Evolutionary conservation across 371 early-diverging fungal species (phyloP), one percentile per base, ranked within the genome.

Genomic region (Basidiobolus heterosporus): DNA sequence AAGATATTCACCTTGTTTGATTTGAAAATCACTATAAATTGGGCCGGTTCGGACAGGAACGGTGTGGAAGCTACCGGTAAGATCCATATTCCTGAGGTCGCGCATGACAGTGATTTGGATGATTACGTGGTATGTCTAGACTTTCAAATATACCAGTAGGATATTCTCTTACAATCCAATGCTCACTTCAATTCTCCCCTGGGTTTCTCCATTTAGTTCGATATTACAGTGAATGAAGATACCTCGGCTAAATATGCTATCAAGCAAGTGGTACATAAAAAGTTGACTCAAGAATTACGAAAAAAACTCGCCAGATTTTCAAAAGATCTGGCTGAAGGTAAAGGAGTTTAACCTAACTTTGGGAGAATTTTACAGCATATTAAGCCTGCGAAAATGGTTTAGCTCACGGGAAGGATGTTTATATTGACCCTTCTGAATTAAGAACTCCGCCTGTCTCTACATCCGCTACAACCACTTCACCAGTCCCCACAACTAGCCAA

Each of bases 1-100:
- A 85, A 85, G 59, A 64, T 93, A 39, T 75, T 91, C 40, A 79
- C 86, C 17, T 79, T 93, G 53, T 91, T 71, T 57, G 94, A 91
- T 51, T 58, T 93, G 9, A 70, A 64, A 16, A 55, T 91, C 50
- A 74, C 30, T 30, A 5, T 30, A 9, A 30, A 30, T 30, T 30
- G 30, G 30, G 30, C 9, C 9, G 30, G 30, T 30, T 30, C 30
- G 5, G 30, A 30, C 30, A 30, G 9, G 30, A 30, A 9, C 30
- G 30, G 30, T 5, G 76, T 65, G 13, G 64, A 62, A 35, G 82
- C 75, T 5, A 57, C 66, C 13, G 96, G 96, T 4, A 75, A 69
- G 47, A 80, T 92, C 56, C 60, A 65, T 15, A 71, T 95, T 39
- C 93, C 93, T 16, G 96, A 95, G 60, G 80, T 88, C 38, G 86